These are phyloP conservation scores for Beverwykella pulmonaria DNA, from an alignment of 495 filamentous ascomycete species.

Conservation along the genomic window DNA sequence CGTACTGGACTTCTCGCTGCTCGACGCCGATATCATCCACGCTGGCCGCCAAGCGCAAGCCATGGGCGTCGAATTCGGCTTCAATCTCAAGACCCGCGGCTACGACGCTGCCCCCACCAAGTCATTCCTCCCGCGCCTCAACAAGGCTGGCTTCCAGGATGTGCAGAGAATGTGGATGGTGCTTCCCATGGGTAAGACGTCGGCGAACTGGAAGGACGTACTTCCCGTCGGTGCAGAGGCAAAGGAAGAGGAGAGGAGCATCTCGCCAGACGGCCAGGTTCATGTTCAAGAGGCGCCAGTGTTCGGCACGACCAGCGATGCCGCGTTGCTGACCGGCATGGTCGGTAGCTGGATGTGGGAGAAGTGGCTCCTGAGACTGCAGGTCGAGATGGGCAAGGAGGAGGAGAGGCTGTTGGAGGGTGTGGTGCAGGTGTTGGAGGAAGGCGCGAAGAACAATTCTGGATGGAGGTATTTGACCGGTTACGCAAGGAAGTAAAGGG, in stretches of 20 bases:
- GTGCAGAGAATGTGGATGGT: constrained; percentile 89
- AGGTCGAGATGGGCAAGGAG: constrained; percentile 77
- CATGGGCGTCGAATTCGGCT: constrained; percentile 85
- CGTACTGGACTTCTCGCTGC: constrained; percentile 82
- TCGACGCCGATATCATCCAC: constrained; percentile 87
- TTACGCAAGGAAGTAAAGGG: constrained; percentile 74
- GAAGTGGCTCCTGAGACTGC: constrained; percentile 87
- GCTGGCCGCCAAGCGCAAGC: constrained; percentile 75
- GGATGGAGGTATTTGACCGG: constrained; percentile 87
- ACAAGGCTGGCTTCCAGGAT: constrained; percentile 70
- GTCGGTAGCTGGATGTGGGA: constrained; percentile 94
- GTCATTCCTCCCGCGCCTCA: constrained; percentile 72
- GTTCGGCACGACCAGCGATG: constrained; percentile 69
- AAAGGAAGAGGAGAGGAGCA: constrained; percentile 32
- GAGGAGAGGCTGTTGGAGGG: constrained; percentile 68
- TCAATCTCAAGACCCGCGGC: constrained; percentile 80
- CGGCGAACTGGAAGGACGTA: constrained; percentile 56
- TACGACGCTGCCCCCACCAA: constrained; percentile 87
- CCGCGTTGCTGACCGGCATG: constrained; percentile 74
- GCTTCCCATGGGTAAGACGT: constrained; percentile 76
- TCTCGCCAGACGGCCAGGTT: constrained; percentile 39
- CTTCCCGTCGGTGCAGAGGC: constrained; percentile 28
- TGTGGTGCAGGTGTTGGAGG: constrained; percentile 78
- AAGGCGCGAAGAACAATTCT: constrained; percentile 74
- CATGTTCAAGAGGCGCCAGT: constrained; percentile 65